phyloP scores from a whole-genome alignment of 805 yeast species.

The Yamadazyma kitorensis region DNA sequence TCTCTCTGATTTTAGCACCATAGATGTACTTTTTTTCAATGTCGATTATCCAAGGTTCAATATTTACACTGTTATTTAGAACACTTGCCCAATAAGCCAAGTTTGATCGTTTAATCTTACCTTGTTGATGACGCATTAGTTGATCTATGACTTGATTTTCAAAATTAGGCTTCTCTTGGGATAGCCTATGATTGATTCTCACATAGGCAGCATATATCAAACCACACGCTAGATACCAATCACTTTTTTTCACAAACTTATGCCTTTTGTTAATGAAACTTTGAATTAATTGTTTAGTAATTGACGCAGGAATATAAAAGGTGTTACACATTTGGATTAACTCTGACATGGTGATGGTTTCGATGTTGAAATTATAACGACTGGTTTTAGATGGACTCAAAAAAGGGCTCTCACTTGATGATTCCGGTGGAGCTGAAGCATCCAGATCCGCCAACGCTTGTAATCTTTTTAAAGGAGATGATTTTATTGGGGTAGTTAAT shows the following conservation, averaged over 20 bases:
- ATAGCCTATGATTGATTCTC: slow-evolving; percentile 47
- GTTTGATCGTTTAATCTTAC: slow-evolving; percentile 48
- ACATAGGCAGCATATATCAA: slow-evolving; percentile 57
- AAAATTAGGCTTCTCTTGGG: slow-evolving; percentile 48
- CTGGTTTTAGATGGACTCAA: background rate
- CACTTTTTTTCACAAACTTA: slow-evolving; percentile 51
- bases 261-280: slow-evolving; percentile 50
- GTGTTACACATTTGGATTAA: slow-evolving; percentile 53
- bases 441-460: slow-evolving; percentile 22
- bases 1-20: slow-evolving; percentile 14
- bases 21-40: slow-evolving; percentile 45
- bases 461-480: slow-evolving; percentile 38
- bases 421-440: background rate
- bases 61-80: slow-evolving; percentile 51
- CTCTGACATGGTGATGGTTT: slow-evolving; percentile 21
- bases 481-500: slow-evolving; percentile 28
- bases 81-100: slow-evolving; percentile 52
- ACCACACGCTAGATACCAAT: slow-evolving; percentile 72
- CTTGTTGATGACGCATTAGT: slow-evolving; percentile 52
- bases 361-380: background rate
- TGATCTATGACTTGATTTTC: slow-evolving; percentile 47
- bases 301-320: slow-evolving; percentile 57
- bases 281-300: slow-evolving; percentile 48
- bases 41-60: slow-evolving; percentile 61
- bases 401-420: slow-evolving; percentile 7